Percentiles rank a stretch among this genome's conserved stretches.
phyloP scores from a whole-genome alignment of 2,329 filamentous ascomycete genomes.

The Trichoderma sp. region DNA sequence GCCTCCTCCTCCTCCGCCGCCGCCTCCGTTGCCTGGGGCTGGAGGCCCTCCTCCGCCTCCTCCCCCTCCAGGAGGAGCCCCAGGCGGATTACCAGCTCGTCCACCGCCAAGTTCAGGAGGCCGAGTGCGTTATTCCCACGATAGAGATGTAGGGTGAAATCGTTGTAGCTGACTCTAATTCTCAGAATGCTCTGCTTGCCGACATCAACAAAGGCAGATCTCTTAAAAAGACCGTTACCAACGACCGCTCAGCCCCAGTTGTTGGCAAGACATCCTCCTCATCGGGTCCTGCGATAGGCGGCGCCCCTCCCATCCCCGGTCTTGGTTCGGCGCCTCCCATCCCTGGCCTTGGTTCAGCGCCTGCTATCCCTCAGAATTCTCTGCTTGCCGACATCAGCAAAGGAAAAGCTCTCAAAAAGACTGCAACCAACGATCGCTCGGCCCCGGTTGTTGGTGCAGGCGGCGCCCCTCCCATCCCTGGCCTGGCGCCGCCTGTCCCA shows the following conservation, averaged over 20 bases:
- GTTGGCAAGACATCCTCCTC: slow-evolving; percentile 42
- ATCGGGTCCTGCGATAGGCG: slow-evolving; percentile 61
- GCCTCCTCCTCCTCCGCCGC: slow-evolving; percentile 68
- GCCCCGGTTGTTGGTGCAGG: slow-evolving; percentile 66
- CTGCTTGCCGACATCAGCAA: slow-evolving; percentile 85
- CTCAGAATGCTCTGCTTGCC: slow-evolving; percentile 78
- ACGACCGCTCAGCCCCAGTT: slow-evolving; percentile 83
- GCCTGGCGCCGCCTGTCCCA: slow-evolving; percentile 62
- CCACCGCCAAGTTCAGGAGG: slow-evolving; percentile 54
- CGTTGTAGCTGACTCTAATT: slow-evolving; percentile 18
- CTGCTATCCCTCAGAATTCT: slow-evolving; percentile 66
- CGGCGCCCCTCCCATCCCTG: slow-evolving; percentile 75
- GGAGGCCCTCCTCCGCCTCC: slow-evolving; percentile 56
- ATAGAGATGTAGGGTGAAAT: background rate
- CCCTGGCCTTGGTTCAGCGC: slow-evolving; percentile 54
- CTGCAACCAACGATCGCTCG: slow-evolving; percentile 88
- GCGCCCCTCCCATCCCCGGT: slow-evolving; percentile 73
- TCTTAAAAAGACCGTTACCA: slow-evolving; percentile 84
- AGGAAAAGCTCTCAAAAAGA: slow-evolving; percentile 75
- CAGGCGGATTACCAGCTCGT: slow-evolving; percentile 54
- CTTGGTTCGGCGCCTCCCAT: slow-evolving; percentile 62
- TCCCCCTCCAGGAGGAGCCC: slow-evolving; percentile 48
- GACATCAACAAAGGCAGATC: slow-evolving; percentile 81
- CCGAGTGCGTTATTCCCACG: slow-evolving; percentile 55
- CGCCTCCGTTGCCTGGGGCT: slow-evolving; percentile 63